Percentiles rank a stretch among this genome's conserved stretches.
Evolutionary conservation across 2,329 filamentous ascomycete genomes (phyloP).

Genomic region (Stachybotrys echinatus): DNA sequence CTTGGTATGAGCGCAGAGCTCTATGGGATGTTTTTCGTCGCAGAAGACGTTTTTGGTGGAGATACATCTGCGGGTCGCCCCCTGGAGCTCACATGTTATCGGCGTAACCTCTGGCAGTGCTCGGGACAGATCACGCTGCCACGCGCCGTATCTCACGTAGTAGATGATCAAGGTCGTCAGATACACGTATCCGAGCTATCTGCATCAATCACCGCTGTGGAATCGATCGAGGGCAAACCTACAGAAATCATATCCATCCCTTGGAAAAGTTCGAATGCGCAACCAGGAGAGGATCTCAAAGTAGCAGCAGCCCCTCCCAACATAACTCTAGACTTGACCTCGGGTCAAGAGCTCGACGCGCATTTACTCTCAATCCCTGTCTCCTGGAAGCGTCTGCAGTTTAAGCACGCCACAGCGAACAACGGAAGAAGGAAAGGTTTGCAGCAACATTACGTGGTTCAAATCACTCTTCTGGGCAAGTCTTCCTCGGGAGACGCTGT

Average conservation of each 20-base stretch:
- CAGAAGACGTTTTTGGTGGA: conserved; percentile 71
- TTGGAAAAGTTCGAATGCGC: conserved; percentile 74
- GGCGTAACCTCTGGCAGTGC: conserved; percentile 91
- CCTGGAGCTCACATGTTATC: conserved; percentile 88
- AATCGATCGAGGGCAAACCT: conserved; percentile 86
- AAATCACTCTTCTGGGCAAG: conserved; percentile 76
- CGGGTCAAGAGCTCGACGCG: conserved; percentile 67
- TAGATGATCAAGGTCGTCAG: conserved; percentile 70
- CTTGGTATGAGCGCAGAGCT: conserved; percentile 68
- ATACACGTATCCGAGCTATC: conserved; percentile 73
- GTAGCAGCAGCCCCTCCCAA: conserved; percentile 46
- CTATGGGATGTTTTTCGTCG: conserved; percentile 85
- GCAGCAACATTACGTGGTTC: conserved; percentile 91
- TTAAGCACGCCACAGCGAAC: conserved; percentile 93
- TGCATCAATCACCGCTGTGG: conserved; percentile 76
- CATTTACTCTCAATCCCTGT: conserved; percentile 77
- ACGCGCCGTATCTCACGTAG: conserved; percentile 61
- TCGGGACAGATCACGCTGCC: conserved; percentile 81
- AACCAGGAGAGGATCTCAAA: conserved; percentile 45
- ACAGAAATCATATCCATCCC: conserved; percentile 96
- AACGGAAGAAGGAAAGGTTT: conserved; percentile 91
- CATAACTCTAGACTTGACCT: conserved; percentile 48
- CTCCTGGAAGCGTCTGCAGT: conserved; percentile 91
- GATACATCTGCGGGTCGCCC: conserved; percentile 48
- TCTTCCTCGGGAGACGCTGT: conserved; percentile 62